These are phyloP conservation scores for Sclerotinia spermophila DNA, from an alignment of 2,329 filamentous ascomycete genomes.

Conservation along the genomic window DNA sequence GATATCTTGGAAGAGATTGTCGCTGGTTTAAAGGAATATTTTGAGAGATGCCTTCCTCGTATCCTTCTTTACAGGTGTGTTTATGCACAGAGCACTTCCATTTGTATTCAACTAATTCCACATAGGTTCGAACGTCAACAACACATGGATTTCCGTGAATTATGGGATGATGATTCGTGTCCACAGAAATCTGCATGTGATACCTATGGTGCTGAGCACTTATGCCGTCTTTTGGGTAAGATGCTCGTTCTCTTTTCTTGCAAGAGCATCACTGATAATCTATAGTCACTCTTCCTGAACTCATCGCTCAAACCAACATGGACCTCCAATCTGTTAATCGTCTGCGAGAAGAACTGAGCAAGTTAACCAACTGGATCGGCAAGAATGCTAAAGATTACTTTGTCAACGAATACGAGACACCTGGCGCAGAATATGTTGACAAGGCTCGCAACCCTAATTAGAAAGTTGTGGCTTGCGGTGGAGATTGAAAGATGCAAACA, in stretches of 20 bases:
- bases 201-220: conserved; percentile 89
- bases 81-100: not conserved
- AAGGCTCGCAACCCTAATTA: conserved; percentile 45
- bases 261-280: conserved; percentile 39
- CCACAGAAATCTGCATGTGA: conserved; percentile 70
- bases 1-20: conserved; percentile 90
- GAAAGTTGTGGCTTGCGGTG: conserved; percentile 8
- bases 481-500: not conserved
- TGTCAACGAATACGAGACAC: conserved; percentile 68
- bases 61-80: conserved; percentile 76
- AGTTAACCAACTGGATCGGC: conserved; percentile 81
- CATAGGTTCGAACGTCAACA: conserved; percentile 85
- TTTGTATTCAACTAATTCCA: not conserved
- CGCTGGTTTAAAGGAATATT: conserved; percentile 84
- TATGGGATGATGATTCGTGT: conserved; percentile 60
- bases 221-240: conserved; percentile 83
- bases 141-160: conserved; percentile 72
- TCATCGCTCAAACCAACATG: conserved; percentile 98
- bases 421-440: conserved; percentile 67
- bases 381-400: conserved; percentile 72
- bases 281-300: conserved; percentile 82
- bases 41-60: conserved; percentile 83
- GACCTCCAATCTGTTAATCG: conserved; percentile 85
- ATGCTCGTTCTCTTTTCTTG: not conserved
- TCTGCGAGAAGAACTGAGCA: conserved; percentile 81